These are phyloP conservation scores for Alternaria postmessia DNA, from an alignment of 2,329 filamentous ascomycete genomes.

Conservation along the genomic window DNA sequence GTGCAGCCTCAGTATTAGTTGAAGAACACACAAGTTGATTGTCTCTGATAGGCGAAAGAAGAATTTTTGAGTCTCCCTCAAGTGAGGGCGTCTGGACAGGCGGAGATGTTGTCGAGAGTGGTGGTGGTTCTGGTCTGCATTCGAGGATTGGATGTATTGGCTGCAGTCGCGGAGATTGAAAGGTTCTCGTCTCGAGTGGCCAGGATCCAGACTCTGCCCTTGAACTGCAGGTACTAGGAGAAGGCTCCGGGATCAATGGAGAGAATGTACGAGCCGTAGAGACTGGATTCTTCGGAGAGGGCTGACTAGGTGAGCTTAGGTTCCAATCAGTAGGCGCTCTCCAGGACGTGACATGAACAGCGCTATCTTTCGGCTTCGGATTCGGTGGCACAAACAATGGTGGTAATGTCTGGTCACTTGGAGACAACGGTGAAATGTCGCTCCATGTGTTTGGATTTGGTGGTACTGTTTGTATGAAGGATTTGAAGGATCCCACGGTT, in stretches of 20 bases:
- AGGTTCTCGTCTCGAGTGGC: conserved; percentile 8
- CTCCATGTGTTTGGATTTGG: conserved; percentile 21
- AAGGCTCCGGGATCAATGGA: conserved; percentile 43
- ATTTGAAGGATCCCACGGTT: conserved; percentile 44
- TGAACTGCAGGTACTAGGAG: conserved; percentile 27
- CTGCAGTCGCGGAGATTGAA: conserved; percentile 24
- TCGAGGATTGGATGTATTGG: conserved; percentile 29
- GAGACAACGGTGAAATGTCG: conserved; percentile 32
- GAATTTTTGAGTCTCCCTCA: neutral
- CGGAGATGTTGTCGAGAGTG: conserved; percentile 31
- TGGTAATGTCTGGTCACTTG: conserved; percentile 4
- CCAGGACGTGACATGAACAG: conserved; percentile 30
- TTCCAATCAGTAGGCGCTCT: conserved; percentile 41
- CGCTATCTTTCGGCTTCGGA: conserved; percentile 7
- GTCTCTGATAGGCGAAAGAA: neutral
- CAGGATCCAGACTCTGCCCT: conserved; percentile 20
- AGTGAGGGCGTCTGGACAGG: conserved; percentile 2
- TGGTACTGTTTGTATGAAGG: conserved; percentile 37
- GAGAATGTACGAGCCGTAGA: conserved; percentile 29
- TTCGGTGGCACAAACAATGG: conserved; percentile 3
- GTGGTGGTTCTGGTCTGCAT: conserved; percentile 20
- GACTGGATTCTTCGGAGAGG: conserved; percentile 3
- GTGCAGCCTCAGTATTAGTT: neutral
- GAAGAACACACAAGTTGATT: neutral
- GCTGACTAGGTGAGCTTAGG: conserved; percentile 4